Evolutionary conservation across 2,329 filamentous ascomycete species (phyloP).

Genomic region (Drechmeria coniospora): DNA sequence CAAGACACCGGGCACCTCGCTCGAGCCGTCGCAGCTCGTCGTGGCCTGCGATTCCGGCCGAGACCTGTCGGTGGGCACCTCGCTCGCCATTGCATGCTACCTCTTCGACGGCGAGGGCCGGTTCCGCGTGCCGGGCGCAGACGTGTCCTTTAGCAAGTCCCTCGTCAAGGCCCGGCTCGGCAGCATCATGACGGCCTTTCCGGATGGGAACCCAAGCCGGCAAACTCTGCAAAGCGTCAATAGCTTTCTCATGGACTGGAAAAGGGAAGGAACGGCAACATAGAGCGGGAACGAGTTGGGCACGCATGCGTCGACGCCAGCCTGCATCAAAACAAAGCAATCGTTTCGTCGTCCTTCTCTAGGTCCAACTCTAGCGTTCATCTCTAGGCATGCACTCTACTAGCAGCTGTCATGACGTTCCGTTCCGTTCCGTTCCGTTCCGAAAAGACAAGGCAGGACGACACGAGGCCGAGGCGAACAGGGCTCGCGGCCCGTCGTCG

Average conservation of each 20-base stretch:
- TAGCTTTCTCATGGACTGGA: constrained; percentile 62
- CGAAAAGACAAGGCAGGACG: no score
- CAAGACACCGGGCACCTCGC: no score
- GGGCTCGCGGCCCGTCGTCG: no score
- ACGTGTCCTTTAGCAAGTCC: constrained; percentile 46
- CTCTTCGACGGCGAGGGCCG: constrained; percentile 51
- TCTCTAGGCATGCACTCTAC: no score
- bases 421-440: no score
- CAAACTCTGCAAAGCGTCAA: constrained; percentile 85
- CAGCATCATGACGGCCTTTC: constrained; percentile 66
- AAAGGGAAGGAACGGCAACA: constrained; percentile 9
- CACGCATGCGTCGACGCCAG: no score
- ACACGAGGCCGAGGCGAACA: no score
- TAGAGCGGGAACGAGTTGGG: no score
- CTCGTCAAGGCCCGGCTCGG: constrained; percentile 63
- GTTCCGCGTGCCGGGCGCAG: constrained; percentile 10
- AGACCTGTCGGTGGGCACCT: constrained; percentile 65
- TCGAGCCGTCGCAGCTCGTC: constrained; percentile 23
- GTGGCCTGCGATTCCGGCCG: constrained; percentile 63
- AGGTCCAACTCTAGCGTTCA: constrained; percentile 2
- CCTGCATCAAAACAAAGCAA: constrained; percentile 3
- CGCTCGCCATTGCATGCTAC: constrained; percentile 61
- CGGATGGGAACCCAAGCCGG: constrained; percentile 69
- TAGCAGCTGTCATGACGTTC: no score
- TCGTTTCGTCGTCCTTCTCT: constrained; percentile 10